Base-by-base conservation (phyloP, 306 rosid genomes). In the Prunus davidiana region DNA sequence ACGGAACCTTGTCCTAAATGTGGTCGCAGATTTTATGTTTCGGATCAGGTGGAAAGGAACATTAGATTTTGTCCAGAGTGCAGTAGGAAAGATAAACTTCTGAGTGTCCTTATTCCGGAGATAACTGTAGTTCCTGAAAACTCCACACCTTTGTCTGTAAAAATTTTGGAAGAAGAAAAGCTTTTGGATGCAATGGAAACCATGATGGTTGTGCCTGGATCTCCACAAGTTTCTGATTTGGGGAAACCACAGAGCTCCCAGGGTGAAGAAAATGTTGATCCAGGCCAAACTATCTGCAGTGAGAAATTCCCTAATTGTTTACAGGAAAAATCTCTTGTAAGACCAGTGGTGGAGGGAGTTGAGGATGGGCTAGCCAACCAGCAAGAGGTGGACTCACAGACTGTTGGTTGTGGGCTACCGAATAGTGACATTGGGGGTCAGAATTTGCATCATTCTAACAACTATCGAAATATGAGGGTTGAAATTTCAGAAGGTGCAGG, bases 401-500 rank as follows among this genome's bases (percentile, higher is more conserved):
- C 58, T 81, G 79, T 81, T 79, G 74, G 69, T 82, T 71, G 65
- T 64, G 64, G 76, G 67, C 67, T 60, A 56, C 77, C 58, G 69
- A 72, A 51, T 65, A 58, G 71, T 72, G 83, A 83, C 16, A 52
- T 77, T 41, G 91, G 84, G 54, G 79, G 51, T 84, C 89, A 74
- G 81, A 84, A 75, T 80, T 84, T 71, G 77, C 69, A 61, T 84
- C 86, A 43, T 64, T 80, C 16, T 68, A 85, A 71, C 3, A 88
- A 80, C 70, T 78, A 16, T 80, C 77, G 87, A 46, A 86, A 80
- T 74, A 71, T 77, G 81, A 86, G 74, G 79, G 86, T 49, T 67
- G 87, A 85, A 79, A 47, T 84, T 75, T 76, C 85, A 38, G 97
- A 90, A 82, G 92, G 97, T 69, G 79, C 89, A 2, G 98, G 98